These are phyloP conservation scores for Colletotrichum endophyticum DNA, from an alignment of 2,329 filamentous ascomycete species.

Conservation along the genomic window DNA sequence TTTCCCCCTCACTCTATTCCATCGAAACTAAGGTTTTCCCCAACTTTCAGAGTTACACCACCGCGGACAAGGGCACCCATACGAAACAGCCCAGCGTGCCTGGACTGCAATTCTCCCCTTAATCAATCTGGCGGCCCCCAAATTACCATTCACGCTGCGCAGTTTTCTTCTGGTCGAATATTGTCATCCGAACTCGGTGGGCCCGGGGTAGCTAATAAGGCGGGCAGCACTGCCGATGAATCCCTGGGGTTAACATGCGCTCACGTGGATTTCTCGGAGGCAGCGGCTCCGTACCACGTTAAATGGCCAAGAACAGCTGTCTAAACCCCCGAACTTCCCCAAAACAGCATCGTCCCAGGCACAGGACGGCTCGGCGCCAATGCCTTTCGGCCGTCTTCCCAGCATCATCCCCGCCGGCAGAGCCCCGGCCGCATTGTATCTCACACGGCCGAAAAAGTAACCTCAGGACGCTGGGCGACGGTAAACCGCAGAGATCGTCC, in stretches of 20 bases:
- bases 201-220: neutral
- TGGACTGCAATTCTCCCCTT: neutral
- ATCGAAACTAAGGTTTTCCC: neutral
- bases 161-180: neutral
- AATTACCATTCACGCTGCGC: neutral
- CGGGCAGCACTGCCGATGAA: neutral
- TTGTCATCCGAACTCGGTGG: slow-evolving; percentile 3
- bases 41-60: neutral
- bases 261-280: neutral
- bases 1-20: neutral
- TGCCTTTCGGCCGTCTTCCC: neutral
- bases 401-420: slow-evolving; percentile 16
- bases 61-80: neutral
- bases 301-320: neutral
- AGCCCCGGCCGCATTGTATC: slow-evolving; percentile 1
- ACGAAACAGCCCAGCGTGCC: neutral
- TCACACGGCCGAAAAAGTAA: slow-evolving; percentile 10
- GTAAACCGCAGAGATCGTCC: neutral
- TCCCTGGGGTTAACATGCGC: neutral
- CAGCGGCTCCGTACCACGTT: neutral
- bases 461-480: neutral
- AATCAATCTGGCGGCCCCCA: neutral
- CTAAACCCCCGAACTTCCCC: neutral
- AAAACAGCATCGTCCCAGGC: neutral
- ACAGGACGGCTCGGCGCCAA: slow-evolving; percentile 14